Evolutionary conservation across 345 rosid species (phyloP).

Genomic region (Citrus australasica): DNA sequence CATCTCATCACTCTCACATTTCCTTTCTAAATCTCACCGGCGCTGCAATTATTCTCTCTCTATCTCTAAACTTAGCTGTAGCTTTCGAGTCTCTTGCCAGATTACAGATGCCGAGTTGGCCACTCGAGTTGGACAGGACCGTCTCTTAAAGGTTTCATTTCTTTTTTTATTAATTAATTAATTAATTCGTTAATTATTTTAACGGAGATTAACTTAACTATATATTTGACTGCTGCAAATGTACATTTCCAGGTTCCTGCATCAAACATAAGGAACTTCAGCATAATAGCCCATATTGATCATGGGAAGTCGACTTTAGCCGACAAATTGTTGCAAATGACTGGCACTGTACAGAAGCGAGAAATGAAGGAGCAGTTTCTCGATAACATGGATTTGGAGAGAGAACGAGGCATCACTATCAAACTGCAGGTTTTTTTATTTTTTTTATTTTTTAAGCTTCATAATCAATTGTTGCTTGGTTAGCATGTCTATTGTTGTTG

Average conservation of each 20-base stretch:
- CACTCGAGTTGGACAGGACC: conserved; percentile 60
- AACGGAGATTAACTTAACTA: not conserved
- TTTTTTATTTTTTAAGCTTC: no score
- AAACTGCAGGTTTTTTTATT: conserved; percentile 60
- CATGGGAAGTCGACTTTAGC: conserved; percentile 98
- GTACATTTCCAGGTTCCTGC: conserved; percentile 49
- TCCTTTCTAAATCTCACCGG: conserved; percentile 6
- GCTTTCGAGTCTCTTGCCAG: conserved; percentile 32
- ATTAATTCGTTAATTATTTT: not conserved
- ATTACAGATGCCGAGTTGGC: conserved; percentile 27
- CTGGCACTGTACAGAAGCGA: conserved; percentile 90
- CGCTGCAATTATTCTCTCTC: not conserved
- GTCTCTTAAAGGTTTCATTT: conserved; percentile 55
- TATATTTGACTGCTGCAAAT: not conserved
- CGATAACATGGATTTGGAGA: conserved; percentile 97
- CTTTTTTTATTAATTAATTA: not conserved
- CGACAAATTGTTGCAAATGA: conserved; percentile 87
- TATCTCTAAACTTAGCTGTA: not conserved
- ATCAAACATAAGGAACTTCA: conserved; percentile 78
- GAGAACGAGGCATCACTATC: conserved; percentile 97
- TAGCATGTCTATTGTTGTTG: not conserved
- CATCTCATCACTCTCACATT: conserved; percentile 19
- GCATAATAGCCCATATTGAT: conserved; percentile 93
- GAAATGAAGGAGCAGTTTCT: conserved; percentile 99
- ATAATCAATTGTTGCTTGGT: not conserved